Evolutionary conservation across 2,329 filamentous ascomycete species (phyloP), one percentile per base, ranked within the genome.

Genomic region (Kalaharituber pfeilii): DNA sequence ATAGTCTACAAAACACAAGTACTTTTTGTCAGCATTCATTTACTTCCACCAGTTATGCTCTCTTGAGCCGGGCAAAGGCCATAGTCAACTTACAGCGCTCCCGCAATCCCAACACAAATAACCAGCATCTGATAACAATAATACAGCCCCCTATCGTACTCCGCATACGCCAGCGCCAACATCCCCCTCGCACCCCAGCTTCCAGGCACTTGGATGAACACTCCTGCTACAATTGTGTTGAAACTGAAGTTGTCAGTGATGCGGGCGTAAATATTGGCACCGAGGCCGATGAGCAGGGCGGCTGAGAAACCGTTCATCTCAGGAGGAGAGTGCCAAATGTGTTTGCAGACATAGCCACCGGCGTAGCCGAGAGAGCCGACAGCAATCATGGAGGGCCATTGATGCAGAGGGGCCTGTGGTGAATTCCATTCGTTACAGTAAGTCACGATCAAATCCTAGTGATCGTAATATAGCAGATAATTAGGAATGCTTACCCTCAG

Each of bases 41-140:
- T 36, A 3, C 30, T 36, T 36, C 30, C 13, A 13, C 6, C 3
- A 15, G 30, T 36, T 6, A 13, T 18, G 2, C 30, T 7, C 13
- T 15, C 13, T 15, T 2, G 2, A 3, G 18, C 3, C 30, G 3
- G 13, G 18, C 18, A 36, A 2, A 36, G 18, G 6, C 13, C 13
- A 2, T 3, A 18, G 18, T 2, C 6, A 6, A 13, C 30, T 30
- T 28, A 53, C 56, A 56, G 33, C 24, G 56, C 53, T 13, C 52
- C n/a, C 6, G 53, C 49, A 22, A 57, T 56, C 5, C 53, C 44
- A 15, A 57, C 53, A 11, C 56, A 57, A 3, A 57, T 57, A 8
- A 22, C 50, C 15, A 57, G 26, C 53, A 57, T 57, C 28, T 51
- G 54, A 24, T 57, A 57, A 24, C 50, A 52, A 53, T 47, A 57